Base-by-base conservation (phyloP, 2,329 filamentous ascomycete species). In the Fusarium buharicum region DNA sequence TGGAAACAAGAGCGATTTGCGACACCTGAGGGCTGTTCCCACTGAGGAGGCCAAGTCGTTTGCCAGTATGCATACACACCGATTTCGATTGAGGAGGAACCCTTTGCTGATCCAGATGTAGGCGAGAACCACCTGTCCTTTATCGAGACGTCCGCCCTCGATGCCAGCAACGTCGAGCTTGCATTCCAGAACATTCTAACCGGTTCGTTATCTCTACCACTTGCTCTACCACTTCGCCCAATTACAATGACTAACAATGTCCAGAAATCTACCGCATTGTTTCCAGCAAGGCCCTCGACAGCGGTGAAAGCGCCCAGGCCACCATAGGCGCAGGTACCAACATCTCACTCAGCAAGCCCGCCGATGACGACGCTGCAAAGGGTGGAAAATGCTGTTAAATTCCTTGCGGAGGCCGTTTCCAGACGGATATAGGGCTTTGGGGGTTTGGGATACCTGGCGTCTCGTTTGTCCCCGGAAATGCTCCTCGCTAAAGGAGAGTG, bases 1-100 rank as follows among this genome's bases (percentile, higher is more conserved):
- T 53, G 95, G 95, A 79, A 99, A 99, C 88, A 99, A 99, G 90
- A 98, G 93, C 79, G 95, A 99, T 96, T 90, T 98, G 90, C 91
- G 93, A 80, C 95, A 99, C 81, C 85, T 99, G 75, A 88, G 95
- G 77, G 95, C 95, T 68, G 95, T 99, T 69, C 93, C 95, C 47
- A 99, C 95, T 59, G 95, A 99, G 76, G 94, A 98, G 80, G 95
- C 94, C 71, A 99, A 98, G 82, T 86, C 92, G 64, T 99, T 99
- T 87, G 95, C 95, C 54, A 97, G 94, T 96, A 81, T 64, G 85
- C 77, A 17, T 30, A 31, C 20, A 31, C 34, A 18, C 17, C 52
- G 33, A 43, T n/a, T 39, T 37, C 47, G 44, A 45, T 20, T n/a
- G 49, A 47, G 33, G 37, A 63, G 39, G 46, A 48, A 44, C 6